Base-by-base conservation (phyloP, 495 filamentous ascomycete genomes). In the Annulohypoxylon nitens region DNA sequence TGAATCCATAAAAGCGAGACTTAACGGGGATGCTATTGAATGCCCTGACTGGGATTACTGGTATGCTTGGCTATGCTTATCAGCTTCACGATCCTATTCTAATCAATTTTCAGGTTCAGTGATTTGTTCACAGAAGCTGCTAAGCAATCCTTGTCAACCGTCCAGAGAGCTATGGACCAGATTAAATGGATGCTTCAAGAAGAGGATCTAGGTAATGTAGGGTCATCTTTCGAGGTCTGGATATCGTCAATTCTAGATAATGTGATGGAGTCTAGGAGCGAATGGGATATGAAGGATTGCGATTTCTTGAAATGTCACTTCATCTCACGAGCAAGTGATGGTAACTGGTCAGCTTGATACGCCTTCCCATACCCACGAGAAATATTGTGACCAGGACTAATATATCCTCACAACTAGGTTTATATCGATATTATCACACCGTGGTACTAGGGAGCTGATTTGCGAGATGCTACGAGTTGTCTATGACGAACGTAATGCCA, bases 21-120 rank as follows among this genome's bases (percentile, higher is more conserved):
- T 41, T 25, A 60, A 70, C 26, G 26, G 26, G 11, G n/a, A 54
- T 33, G 33, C 50, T 30, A 10, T 41, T 6, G 45, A 43, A 18
- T 14, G 37, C 3, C 51, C 20, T 0, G 43, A 64, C 34, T 70
- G 67, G 67, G 33, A 70, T 16, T 51, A 9, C 51, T 70, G 67
- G 67, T 64, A 50, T 36, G 61, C 23, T 4, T 36, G 53, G 34
- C 14, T 36, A 4, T 36, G 14, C 23, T 12, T 41, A 11, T 16
- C 5, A 26, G n/a, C 5, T 57, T 39, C 0, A 48, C n/a, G 34
- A 10, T 14, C 51, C n/a, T 51, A 12, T 1, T 43, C 67, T 70
- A 70, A 70, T 12, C 30, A 59, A 12, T 23, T 9, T 64, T 9
- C 43, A 70, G 67, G 67, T 20, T 70, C 20, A 34, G 53, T n/a